phyloP scores from a whole-genome alignment of 495 filamentous ascomycete genomes.

The Chaetomium fimeti region DNA sequence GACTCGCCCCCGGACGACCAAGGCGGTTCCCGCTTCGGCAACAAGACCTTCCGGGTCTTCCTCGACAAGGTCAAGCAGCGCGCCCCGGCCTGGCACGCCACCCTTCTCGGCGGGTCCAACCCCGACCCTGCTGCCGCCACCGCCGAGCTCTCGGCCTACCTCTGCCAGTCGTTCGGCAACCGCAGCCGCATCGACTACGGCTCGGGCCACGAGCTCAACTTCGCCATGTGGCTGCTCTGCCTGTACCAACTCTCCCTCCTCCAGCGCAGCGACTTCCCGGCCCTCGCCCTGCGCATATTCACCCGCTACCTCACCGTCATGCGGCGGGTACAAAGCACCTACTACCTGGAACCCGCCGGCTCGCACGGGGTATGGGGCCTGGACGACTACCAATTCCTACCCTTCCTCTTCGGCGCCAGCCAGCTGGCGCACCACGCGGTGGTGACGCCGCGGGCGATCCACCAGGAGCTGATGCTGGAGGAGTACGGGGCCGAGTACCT shows the following conservation, averaged over 20 bases:
- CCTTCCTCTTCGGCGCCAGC: constrained; percentile 89
- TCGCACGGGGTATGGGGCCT: constrained; percentile 97
- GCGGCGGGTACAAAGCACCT: constrained; percentile 78
- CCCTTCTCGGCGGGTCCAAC: constrained; percentile 46
- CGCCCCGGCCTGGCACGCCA: constrained; percentile 56
- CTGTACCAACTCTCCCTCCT: constrained; percentile 77
- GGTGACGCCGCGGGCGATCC: constrained; percentile 82
- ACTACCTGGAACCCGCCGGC: constrained; percentile 93
- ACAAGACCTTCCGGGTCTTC: constrained; percentile 82
- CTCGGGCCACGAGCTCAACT: constrained; percentile 94
- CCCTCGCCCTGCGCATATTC: constrained; percentile 75
- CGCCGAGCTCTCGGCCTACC: constrained; percentile 72
- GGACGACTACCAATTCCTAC: constrained; percentile 96
- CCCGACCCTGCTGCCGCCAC: constrained; percentile 53
- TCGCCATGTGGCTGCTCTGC: constrained; percentile 89
- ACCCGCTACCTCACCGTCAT: constrained; percentile 76
- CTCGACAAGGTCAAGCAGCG: constrained; percentile 66
- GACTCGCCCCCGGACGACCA: constrained; percentile 77
- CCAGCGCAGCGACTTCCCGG: constrained; percentile 60
- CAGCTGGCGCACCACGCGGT: constrained; percentile 85
- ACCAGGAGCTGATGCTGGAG: constrained; percentile 80
- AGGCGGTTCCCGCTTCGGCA: constrained; percentile 88
- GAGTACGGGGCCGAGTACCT: constrained; percentile 79
- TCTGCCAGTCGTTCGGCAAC: constrained; percentile 82
- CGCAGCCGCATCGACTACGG: constrained; percentile 91